Conservation (phyloP, 73 alveolate species). For the Blepharisma stoltei region DNA sequence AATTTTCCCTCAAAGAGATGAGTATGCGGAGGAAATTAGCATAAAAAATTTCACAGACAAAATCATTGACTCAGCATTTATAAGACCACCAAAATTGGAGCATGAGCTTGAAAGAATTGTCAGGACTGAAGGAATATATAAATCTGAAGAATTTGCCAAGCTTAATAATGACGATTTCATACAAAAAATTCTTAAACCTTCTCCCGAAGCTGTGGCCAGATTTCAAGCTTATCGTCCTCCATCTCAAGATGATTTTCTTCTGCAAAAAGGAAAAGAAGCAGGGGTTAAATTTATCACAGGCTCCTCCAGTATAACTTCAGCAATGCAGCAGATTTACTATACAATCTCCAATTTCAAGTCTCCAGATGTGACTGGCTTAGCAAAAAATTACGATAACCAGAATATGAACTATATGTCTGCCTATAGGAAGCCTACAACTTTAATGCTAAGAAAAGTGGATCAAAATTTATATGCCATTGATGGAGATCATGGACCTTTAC, state of each 20-base stretch:
- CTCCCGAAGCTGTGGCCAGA: slow-evolving; percentile 20
- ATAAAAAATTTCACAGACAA: too few relatives aligned
- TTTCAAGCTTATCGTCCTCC: slow-evolving; percentile 47
- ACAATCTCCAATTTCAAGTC: slow-evolving; percentile 61
- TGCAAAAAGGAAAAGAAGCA: slow-evolving; percentile 30
- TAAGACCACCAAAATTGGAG: not conserved
- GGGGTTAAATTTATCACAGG: slow-evolving; percentile 35
- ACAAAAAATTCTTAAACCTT: slow-evolving; percentile 26
- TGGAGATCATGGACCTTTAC: slow-evolving; percentile 70
- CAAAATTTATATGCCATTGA: slow-evolving; percentile 66
- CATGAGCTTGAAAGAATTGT: slow-evolving; percentile 11
- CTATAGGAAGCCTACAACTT: slow-evolving; percentile 79
- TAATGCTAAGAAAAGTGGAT: slow-evolving; percentile 51
- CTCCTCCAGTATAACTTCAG: slow-evolving; percentile 60
- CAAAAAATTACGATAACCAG: slow-evolving; percentile 61
- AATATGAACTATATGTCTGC: slow-evolving; percentile 81
- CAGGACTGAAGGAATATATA: slow-evolving; percentile 10
- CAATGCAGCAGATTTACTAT: slow-evolving; percentile 65
- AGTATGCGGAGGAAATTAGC: too few relatives aligned
- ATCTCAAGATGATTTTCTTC: slow-evolving; percentile 42
- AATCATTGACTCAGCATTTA: too few relatives aligned
- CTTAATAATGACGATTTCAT: slow-evolving; percentile 4
- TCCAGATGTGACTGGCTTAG: slow-evolving; percentile 70
- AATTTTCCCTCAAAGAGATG: too few relatives aligned
- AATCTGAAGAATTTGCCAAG: not conserved